These are phyloP conservation scores for Gentiana dahurica DNA, from an alignment of 257 asterid genomes.

Conservation along the genomic window DNA sequence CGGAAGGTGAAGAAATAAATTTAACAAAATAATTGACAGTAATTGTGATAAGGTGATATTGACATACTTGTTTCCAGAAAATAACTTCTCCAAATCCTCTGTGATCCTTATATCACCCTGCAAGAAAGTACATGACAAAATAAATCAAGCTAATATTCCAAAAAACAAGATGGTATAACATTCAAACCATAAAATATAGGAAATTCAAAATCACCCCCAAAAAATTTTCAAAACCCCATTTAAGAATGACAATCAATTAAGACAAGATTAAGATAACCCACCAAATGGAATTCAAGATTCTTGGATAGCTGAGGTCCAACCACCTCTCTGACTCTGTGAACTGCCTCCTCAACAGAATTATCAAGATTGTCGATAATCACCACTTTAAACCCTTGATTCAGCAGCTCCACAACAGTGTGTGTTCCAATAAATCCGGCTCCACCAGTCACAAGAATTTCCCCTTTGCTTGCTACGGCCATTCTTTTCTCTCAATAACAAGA, in stretches of 20 bases:
- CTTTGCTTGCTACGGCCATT: constrained; percentile 12
- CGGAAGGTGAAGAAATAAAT: background rate
- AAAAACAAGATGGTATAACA: background rate
- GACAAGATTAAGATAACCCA: constrained; percentile 6
- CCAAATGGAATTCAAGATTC: constrained; percentile 67
- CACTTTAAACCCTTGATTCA: constrained; percentile 68
- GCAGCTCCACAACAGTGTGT: constrained; percentile 73
- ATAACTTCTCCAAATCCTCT: constrained; percentile 80
- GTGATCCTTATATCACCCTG: constrained; percentile 90
- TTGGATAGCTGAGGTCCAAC: constrained; percentile 52
- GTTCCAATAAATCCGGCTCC: constrained; percentile 98
- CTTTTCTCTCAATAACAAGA: background rate
- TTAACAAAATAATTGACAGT: background rate
- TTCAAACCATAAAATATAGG: background rate
- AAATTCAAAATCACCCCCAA: background rate
- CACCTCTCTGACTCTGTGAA: constrained; percentile 43
- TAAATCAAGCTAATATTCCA: constrained; percentile 2
- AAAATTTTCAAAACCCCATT: background rate
- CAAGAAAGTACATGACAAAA: constrained; percentile 15
- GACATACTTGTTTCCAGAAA: constrained; percentile 56
- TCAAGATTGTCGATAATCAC: constrained; percentile 68
- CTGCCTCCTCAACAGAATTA: constrained; percentile 71
- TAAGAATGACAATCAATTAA: too few relatives aligned
- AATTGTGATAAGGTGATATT: background rate
- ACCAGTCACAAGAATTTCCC: constrained; percentile 69